Evolutionary conservation across 305 asterid genomes (phyloP).

Genomic region (Solanum hybrid): DNA sequence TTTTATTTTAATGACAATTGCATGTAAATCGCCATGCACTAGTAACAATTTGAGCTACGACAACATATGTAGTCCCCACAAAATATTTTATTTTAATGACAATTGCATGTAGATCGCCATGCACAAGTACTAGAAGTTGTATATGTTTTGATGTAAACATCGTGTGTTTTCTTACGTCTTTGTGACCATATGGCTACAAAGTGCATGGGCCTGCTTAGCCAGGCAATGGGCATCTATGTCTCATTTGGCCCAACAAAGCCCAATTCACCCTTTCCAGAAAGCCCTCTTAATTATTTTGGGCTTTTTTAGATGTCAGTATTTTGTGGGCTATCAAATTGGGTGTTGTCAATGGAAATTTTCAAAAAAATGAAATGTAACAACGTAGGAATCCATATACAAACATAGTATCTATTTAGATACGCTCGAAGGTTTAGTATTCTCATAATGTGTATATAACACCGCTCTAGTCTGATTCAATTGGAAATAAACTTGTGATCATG

Average conservation of each 20-base stretch:
- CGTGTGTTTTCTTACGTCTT: not conserved
- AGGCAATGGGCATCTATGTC: not conserved
- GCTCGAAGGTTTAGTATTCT: not conserved
- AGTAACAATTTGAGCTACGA: too few relatives aligned
- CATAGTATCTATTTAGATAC: not conserved
- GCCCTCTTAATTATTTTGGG: not conserved
- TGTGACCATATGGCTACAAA: not conserved
- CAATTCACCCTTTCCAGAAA: not conserved
- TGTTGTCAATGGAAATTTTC: not conserved
- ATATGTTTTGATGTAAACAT: not conserved
- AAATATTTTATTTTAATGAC: not conserved
- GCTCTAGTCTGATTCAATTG: fast-evolving
- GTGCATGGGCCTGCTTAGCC: not conserved
- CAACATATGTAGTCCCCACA: not conserved
- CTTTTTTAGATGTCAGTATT: not conserved
- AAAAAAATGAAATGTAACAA: not conserved
- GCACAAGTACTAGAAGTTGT: not conserved
- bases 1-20: too few relatives aligned
- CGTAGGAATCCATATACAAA: not conserved
- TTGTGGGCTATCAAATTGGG: not conserved
- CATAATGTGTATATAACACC: not conserved
- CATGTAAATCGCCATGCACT: too few relatives aligned
- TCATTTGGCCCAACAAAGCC: not conserved
- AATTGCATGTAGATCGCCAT: not conserved
- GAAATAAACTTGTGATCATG: not conserved